Conservation (phyloP, 176 grass and related monocot species). For the Rhynchospora breviuscula region DNA sequence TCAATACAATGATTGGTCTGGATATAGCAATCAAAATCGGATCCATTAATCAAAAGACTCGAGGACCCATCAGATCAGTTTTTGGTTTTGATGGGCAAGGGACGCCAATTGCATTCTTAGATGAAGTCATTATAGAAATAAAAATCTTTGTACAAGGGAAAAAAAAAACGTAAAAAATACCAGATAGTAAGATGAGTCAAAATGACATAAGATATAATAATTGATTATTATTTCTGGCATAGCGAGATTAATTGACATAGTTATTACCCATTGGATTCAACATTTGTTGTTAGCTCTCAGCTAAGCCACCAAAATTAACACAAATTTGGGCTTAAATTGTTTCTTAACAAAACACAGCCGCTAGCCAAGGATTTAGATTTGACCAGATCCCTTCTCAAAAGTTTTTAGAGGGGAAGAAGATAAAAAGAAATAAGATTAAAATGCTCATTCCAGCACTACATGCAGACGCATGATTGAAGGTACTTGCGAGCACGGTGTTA, state of each 20-base stretch:
- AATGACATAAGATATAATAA: conserved; percentile 3
- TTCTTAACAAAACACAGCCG: neutral
- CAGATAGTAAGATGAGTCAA: neutral
- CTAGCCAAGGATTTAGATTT: conserved; percentile 26
- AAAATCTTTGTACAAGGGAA: neutral
- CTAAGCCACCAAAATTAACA: conserved; percentile 17
- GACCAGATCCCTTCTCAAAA: conserved; percentile 32
- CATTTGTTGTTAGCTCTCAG: conserved; percentile 12
- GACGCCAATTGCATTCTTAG: neutral
- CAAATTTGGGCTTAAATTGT: conserved; percentile 6
- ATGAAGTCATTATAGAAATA: neutral
- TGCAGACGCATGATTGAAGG: conserved; percentile 36
- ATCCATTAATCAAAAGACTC: neutral
- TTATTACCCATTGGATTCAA: neutral
- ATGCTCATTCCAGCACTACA: conserved; percentile 28
- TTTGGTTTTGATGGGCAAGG: neutral
- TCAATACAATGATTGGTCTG: neutral
- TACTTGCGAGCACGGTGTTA: conserved; percentile 30
- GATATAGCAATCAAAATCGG: neutral
- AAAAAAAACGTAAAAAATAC: neutral
- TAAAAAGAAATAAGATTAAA: conserved; percentile 33
- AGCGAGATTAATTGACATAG: conserved; percentile 12
- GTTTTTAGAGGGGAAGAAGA: conserved; percentile 13
- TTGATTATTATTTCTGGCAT: conserved; percentile 13
- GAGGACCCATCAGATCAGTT: neutral